phyloP scores from a whole-genome alignment of 1,139 yeast genomes.

The Yamadazyma dendronema region DNA sequence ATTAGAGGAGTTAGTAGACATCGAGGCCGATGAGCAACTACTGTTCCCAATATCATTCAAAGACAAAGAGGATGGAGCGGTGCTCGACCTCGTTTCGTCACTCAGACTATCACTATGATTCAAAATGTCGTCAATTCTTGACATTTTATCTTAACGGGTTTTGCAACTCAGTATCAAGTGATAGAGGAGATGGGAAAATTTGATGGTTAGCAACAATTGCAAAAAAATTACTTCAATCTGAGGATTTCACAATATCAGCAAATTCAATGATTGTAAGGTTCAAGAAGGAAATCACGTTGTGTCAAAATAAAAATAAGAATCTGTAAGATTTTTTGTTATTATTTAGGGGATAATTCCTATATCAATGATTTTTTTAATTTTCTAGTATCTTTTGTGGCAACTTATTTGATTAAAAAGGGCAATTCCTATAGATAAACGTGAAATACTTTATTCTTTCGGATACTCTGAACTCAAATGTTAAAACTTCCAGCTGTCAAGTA shows the following conservation, averaged over 20 bases:
- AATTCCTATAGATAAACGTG: too few species aligned
- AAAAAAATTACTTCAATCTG: neutral
- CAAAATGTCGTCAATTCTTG: constrained; percentile 13
- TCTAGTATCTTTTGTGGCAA: too few species aligned
- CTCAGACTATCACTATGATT: constrained; percentile 17
- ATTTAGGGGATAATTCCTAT: too few species aligned
- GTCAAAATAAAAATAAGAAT: too few species aligned
- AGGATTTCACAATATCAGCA: neutral
- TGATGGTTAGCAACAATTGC: neutral
- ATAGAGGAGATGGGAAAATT: neutral
- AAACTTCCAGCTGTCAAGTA: too few species aligned
- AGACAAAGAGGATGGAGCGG: constrained; percentile 11
- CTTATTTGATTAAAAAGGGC: too few species aligned
- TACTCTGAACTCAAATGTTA: too few species aligned
- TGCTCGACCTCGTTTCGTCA: constrained; percentile 10
- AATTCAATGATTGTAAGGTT: too few species aligned
- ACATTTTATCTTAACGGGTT: constrained; percentile 9
- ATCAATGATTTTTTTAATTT: too few species aligned
- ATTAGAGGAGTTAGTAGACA: neutral
- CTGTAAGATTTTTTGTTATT: too few species aligned
- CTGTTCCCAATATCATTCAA: neutral
- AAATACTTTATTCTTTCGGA: too few species aligned
- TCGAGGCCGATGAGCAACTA: neutral
- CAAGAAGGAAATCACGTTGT: too few species aligned
- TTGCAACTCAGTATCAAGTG: neutral